These are phyloP conservation scores for Helichrysum umbraculigerum DNA, from an alignment of 129 eudicot genomes.

Conservation along the genomic window DNA sequence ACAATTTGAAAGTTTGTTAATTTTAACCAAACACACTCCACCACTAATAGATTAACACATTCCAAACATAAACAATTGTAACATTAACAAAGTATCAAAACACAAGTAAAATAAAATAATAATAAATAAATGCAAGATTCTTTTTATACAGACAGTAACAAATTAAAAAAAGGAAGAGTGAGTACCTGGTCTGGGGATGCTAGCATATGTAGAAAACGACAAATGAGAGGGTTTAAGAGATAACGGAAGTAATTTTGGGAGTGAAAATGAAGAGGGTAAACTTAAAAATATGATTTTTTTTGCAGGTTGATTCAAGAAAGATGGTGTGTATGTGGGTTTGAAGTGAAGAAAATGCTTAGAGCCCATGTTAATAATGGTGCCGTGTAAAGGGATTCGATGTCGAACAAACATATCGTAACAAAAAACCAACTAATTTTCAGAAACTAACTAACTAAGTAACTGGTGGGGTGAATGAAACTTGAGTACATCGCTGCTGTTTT, in stretches of 20 bases:
- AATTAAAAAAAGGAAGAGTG: neutral
- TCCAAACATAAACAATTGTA: neutral
- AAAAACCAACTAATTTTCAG: neutral
- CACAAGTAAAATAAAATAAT: neutral
- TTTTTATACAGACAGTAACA: too few relatives aligned
- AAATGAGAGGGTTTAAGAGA: constrained; percentile 15
- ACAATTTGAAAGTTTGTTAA: too few relatives aligned
- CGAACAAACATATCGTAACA: constrained; percentile 27
- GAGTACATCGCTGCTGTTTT: constrained; percentile 26
- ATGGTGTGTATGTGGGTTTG: constrained; percentile 16
- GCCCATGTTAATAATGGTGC: constrained; percentile 6
- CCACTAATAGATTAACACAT: too few relatives aligned
- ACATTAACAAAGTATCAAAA: neutral
- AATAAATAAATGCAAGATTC: neutral
- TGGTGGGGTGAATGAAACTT: neutral
- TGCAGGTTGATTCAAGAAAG: neutral
- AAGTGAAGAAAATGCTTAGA: constrained; percentile 25
- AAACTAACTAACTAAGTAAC: too few relatives aligned
- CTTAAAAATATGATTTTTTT: neutral
- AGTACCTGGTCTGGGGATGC: constrained; percentile 39
- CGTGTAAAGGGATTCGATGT: constrained; percentile 25
- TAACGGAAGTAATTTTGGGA: constrained; percentile 11
- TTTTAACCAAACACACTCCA: too few relatives aligned
- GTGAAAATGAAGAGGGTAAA: constrained; percentile 9
- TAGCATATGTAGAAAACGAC: constrained; percentile 35